Evolutionary conservation across 164 flowering plant species (phyloP), one percentile per base, ranked within the genome.

Genomic region (Nelumbo lutea): DNA sequence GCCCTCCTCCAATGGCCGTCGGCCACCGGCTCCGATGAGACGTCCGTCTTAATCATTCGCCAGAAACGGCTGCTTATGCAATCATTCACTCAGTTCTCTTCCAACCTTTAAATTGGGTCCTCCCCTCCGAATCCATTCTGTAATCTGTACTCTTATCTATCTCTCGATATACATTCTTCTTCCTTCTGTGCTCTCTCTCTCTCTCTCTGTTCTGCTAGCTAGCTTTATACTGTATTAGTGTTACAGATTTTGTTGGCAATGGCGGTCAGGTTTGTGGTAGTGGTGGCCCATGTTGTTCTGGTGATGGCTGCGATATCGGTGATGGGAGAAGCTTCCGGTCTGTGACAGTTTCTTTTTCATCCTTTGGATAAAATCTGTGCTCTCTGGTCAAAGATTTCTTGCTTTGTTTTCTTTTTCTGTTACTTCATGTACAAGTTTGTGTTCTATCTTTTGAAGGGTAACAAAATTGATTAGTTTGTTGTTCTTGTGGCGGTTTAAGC

Each of bases 21-120:
- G n/a, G 14, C 57, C 4, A 53, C 3, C 15, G 57, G 11, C 15
- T 11, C 3, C 57, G 57, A 53, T 11, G 57, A 53, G 57, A 53
- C 57, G 4, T 53, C 2, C 57, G 57, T 53, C n/a, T 53, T 13
- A 14, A 53, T 70, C 64, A 70, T 65, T 45, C 62, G 65, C 42
- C 68, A 71, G 47, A 78, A 60, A 78, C 75, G 78, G 75, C 80
- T 78, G 80, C 75, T 42, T 52, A 42, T 6, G 68, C 70, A 74
- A 78, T 74, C 78, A 74, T 77, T 64, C 70, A 55, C 3, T 11
- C 57, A 10, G 57, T 0, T 45, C n/a, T 45, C n/a, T 41, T 0
- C 2, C 9, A 6, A 42, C 64, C 76, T 72, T 56, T 66, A 68
- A 47, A 72, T 61, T 46, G 13, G 47, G 58, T 53, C n/a, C 57